A percentile compares a stretch with the other conserved stretches of the same genome.
phyloP scores from a whole-genome alignment of 2,329 filamentous ascomycete genomes.

The Fusarium buxicola region DNA sequence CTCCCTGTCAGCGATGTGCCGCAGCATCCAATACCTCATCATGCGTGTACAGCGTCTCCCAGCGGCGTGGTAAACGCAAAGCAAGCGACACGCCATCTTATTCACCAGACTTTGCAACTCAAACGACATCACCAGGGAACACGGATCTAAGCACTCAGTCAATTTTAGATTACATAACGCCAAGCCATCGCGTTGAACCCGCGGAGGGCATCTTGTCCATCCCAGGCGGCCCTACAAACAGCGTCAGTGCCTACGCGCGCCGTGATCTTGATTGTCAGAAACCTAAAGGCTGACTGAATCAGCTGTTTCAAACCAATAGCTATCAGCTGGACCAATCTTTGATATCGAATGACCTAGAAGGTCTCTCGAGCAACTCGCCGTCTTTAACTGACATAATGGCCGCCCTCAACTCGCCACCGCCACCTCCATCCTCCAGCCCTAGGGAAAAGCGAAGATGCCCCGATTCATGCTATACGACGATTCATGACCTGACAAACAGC shows the following conservation, averaged over 20 bases:
- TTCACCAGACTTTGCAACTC: fast-evolving
- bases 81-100: background rate
- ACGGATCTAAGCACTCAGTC: background rate
- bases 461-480: background rate
- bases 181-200: too few relatives aligned
- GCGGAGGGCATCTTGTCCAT: background rate
- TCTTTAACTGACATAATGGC: constrained; percentile 11
- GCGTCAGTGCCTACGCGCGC: background rate
- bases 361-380: background rate
- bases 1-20: constrained; percentile 10
- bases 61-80: constrained; percentile 12
- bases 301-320: background rate
- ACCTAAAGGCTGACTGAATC: background rate
- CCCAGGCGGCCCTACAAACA: background rate
- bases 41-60: constrained; percentile 15
- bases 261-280: background rate
- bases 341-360: fast-evolving
- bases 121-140: background rate
- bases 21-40: background rate
- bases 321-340: background rate
- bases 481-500: constrained; percentile 3
- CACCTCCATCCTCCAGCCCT: background rate
- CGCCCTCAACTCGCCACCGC: background rate
- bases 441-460: constrained; percentile 8
- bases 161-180: background rate